phyloP scores from a whole-genome alignment of 31 red algal species.

The Asparagopsis taxiformis region DNA sequence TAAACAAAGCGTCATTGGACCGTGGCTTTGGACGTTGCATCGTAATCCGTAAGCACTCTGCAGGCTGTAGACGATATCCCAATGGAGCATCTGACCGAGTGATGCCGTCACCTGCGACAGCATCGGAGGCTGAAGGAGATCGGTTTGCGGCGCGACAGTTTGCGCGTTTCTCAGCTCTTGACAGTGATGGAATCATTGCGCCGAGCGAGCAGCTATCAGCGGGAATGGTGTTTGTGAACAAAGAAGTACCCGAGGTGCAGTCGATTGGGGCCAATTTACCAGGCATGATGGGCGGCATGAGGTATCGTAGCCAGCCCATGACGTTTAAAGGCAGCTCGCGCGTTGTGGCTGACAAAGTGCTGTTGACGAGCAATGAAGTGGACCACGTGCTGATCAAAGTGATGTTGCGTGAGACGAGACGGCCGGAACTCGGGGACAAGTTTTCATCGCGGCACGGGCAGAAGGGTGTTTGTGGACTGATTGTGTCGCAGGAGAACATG shows the following conservation, averaged over 20 bases:
- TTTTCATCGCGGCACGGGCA: conserved; percentile 98
- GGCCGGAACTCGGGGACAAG: conserved; percentile 93
- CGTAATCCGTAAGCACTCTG: conserved; percentile 82
- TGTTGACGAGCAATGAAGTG: conserved; percentile 68
- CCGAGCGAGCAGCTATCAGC: conserved; percentile 63
- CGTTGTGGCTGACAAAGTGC: conserved; percentile 77
- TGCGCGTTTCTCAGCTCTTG: conserved; percentile 52
- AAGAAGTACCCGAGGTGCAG: conserved; percentile 70
- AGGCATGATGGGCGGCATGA: conserved; percentile 15
- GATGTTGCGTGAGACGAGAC: conserved; percentile 88
- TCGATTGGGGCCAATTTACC: conserved; percentile 17
- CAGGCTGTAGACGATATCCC: conserved; percentile 65
- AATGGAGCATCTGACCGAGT: conserved; percentile 82
- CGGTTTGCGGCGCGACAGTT: conserved; percentile 6
- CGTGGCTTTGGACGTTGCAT: conserved; percentile 95
- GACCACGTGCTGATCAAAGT: conserved; percentile 81
- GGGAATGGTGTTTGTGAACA: conserved; percentile 91
- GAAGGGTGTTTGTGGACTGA: conserved; percentile 96
- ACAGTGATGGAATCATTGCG: conserved; percentile 83
- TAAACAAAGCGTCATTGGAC: conserved; percentile 91
- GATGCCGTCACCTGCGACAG: conserved; percentile 53
- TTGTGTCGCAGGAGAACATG: conserved; percentile 93
- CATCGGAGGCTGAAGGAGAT: neutral
- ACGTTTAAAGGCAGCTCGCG: conserved; percentile 49
- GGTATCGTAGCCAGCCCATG: conserved; percentile 53